These are phyloP conservation scores for Metschnikowia matae DNA, from an alignment of 805 yeast species.

Conservation along the genomic window DNA sequence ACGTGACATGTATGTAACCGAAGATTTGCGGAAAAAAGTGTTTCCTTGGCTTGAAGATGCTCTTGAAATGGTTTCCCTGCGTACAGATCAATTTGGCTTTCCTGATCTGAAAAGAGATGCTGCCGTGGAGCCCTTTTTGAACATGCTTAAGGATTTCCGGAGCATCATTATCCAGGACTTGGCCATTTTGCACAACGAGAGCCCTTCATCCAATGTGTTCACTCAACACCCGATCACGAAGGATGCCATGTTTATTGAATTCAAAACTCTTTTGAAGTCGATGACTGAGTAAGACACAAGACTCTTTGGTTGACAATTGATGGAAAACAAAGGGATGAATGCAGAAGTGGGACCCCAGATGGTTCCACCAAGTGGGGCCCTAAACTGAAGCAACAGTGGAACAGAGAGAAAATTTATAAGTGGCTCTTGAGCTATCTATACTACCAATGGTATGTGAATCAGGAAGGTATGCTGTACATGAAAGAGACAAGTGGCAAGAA, in stretches of 20 bases:
- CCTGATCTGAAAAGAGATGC: background rate
- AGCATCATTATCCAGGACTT: slow-evolving; percentile 7
- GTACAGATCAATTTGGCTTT: background rate
- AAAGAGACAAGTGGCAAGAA: too few relatives aligned
- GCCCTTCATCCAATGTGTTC: background rate
- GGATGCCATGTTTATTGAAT: background rate
- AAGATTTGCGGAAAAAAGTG: background rate
- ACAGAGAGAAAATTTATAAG: too few relatives aligned
- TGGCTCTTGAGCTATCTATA: too few relatives aligned
- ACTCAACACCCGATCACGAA: background rate
- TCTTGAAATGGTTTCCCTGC: background rate
- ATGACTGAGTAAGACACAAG: background rate
- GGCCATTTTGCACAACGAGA: slow-evolving; percentile 1
- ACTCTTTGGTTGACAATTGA: too few relatives aligned
- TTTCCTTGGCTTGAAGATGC: background rate
- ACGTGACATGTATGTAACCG: background rate
- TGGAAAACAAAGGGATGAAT: too few relatives aligned
- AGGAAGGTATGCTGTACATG: too few relatives aligned
- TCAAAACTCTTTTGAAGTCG: background rate
- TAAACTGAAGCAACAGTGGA: too few relatives aligned
- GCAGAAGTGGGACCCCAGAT: too few relatives aligned
- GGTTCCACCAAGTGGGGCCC: too few relatives aligned
- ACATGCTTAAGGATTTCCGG: background rate
- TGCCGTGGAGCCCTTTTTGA: background rate
- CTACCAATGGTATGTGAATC: too few relatives aligned